Base-by-base conservation (phyloP, 2,329 filamentous ascomycete species). In the Trichoderma atroviride region DNA sequence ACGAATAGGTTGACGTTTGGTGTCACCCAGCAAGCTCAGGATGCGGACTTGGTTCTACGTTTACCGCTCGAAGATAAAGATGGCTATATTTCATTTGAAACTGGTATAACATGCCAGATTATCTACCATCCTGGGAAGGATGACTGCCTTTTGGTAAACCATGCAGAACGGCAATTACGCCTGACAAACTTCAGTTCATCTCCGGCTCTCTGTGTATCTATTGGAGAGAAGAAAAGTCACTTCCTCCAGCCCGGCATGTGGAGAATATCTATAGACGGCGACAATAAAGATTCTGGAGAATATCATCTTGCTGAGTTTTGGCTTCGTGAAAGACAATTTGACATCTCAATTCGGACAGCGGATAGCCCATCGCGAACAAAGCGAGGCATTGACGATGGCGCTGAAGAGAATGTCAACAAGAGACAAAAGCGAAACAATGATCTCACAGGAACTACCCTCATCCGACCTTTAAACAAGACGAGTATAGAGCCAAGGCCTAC, bases 61-160 rank as follows among this genome's bases (percentile, higher is more conserved):
- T 19, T 61, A 16, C 47, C 57, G 19, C 16, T 68, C 2, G 3
- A 62, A 2, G n/a, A 6, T 29, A 3, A 62, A 2, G n/a, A 10
- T 29, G 14, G 2, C 4, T 9, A 13, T 16, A 27, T 55, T 24
- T 5, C 24, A 19, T 11, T 43, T 19, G 16, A 50, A 55, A 35
- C 27, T 55, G 9, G 2, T 31, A 10, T 68, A 35, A 2, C 33
- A 14, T 68, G 47, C 29, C 43, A 68, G 14, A 55, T 68, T 11
- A 14, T 40, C 31, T 68, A 62, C 27, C 24, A 55, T 35, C 66
- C 66, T 19, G 50, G 40, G 19, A 62, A 40, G 7, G 66, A 68
- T 31, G 11, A 47, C 47, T 61, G 66, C 19, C 9, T 68, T 13
- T 24, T 68, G 9, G 14, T 56, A 2, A 68, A 56, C 35, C 4